These are phyloP conservation scores for Sinapis alba DNA, from an alignment of 441 rosid genomes.

Conservation along the genomic window DNA sequence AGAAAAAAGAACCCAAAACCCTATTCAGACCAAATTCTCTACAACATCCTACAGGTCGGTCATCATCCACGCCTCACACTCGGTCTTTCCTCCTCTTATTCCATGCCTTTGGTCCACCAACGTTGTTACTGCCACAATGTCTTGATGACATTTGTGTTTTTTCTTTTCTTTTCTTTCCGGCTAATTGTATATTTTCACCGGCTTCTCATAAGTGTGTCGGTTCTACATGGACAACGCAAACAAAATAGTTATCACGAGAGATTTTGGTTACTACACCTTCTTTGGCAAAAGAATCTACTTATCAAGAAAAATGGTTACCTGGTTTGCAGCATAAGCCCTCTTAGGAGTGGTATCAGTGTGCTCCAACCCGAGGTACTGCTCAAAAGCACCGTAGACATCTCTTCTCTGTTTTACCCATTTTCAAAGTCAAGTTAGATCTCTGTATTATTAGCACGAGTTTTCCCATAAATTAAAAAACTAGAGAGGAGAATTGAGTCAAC, in stretches of 20 bases:
- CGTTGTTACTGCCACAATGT: conserved; percentile 12
- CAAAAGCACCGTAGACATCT: conserved; percentile 72
- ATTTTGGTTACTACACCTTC: conserved; percentile 1
- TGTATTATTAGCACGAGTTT: not conserved
- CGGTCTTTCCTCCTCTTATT: conserved; percentile 19
- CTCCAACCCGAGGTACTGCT: conserved; percentile 75
- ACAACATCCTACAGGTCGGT: conserved; percentile 30
- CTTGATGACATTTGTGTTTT: not conserved
- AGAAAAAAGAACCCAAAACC: conserved; percentile 16
- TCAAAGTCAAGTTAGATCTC: not conserved
- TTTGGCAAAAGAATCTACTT: not conserved
- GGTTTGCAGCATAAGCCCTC: conserved; percentile 61
- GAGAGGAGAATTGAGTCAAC: not conserved
- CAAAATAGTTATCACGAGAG: not conserved
- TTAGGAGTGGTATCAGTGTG: conserved; percentile 65
- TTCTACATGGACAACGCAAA: conserved; percentile 48
- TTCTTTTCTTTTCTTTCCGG: not conserved
- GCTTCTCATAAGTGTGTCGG: conserved; percentile 65
- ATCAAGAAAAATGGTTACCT: conserved; percentile 39
- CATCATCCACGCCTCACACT: conserved; percentile 36
- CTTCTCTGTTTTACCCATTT: conserved; percentile 49
- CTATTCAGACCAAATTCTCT: conserved; percentile 33
- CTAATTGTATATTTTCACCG: conserved; percentile 66
- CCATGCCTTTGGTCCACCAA: conserved; percentile 22
- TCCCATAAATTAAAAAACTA: not conserved